Conservation (phyloP, 163 green algal genomes). For the Trebouxiophyceae sp. region DNA sequence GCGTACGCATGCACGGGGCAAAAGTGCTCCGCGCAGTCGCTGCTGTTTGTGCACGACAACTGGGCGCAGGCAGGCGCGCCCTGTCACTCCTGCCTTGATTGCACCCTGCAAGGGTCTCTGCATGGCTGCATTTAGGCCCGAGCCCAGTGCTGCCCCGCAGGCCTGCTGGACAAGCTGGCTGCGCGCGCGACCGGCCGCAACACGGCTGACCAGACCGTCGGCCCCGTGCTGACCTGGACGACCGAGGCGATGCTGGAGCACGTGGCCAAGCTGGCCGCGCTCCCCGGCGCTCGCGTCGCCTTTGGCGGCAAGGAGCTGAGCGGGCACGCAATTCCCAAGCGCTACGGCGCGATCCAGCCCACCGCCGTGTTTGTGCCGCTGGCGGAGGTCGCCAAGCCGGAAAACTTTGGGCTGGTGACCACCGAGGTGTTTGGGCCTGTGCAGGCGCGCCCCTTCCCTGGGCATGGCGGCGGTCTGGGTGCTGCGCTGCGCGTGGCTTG, state of each 20-base stretch:
- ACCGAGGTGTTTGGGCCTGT: conserved; percentile 97
- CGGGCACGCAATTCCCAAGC: conserved; percentile 79
- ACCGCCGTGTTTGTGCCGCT: conserved; percentile 95
- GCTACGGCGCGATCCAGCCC: conserved; percentile 88
- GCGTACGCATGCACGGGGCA: conserved; percentile 94
- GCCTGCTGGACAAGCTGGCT: conserved; percentile 53
- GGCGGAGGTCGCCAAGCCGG: conserved; percentile 46
- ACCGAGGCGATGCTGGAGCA: conserved; percentile 80
- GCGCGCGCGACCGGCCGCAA: conserved; percentile 48
- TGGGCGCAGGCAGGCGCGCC: conserved; percentile 37
- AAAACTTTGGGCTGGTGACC: conserved; percentile 76
- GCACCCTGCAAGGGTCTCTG: neutral
- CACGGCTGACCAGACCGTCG: conserved; percentile 82
- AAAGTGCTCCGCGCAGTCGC: conserved; percentile 95
- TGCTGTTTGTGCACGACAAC: conserved; percentile 95
- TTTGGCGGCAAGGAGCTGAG: conserved; percentile 83
- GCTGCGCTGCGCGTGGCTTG: too few species aligned
- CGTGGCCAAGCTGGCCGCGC: conserved; percentile 61
- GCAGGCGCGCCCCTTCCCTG: conserved; percentile 51
- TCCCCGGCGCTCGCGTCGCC: conserved; percentile 71
- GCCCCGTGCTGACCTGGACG: conserved; percentile 87
- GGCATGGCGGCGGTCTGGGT: conserved; percentile 1
- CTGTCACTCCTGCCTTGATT: neutral
- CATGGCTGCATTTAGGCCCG: neutral
- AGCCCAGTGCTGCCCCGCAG: conserved; percentile 11